These are phyloP conservation scores for Guadua angustifolia DNA, from an alignment of 176 grass and related monocot species.

Conservation along the genomic window DNA sequence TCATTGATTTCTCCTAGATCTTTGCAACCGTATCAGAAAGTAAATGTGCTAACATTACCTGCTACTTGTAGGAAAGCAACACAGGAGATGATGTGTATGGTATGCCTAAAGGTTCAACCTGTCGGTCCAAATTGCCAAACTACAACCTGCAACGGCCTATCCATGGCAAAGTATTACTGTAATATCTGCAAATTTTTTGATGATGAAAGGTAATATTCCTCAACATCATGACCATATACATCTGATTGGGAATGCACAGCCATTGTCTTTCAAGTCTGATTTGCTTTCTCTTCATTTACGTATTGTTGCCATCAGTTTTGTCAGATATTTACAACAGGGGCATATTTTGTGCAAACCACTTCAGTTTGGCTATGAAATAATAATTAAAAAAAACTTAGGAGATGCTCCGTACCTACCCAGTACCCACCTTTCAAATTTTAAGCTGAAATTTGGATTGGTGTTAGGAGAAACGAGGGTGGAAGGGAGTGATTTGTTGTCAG, in stretches of 20 bases:
- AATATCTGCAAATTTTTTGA: constrained; percentile 99
- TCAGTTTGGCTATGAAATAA: background rate
- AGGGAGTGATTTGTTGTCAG: background rate
- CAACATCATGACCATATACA: background rate
- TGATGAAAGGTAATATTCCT: constrained; percentile 86
- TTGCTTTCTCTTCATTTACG: too few species aligned
- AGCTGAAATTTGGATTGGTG: background rate
- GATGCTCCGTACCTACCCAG: background rate
- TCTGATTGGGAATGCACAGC: too few species aligned
- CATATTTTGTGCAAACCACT: background rate
- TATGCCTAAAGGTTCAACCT: constrained; percentile 85
- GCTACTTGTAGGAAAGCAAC: constrained; percentile 80
- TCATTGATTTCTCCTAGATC: constrained; percentile 22
- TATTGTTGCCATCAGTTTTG: background rate
- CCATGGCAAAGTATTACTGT: constrained; percentile 98
- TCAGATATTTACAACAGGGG: constrained; percentile 9
- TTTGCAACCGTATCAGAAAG: constrained; percentile 23
- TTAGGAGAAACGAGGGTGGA: background rate
- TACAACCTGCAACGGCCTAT: constrained; percentile 62
- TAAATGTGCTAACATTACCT: constrained; percentile 27
- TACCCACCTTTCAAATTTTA: constrained; percentile 15
- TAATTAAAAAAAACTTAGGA: background rate
- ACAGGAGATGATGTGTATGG: constrained; percentile 99
- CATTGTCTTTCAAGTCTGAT: too few species aligned
- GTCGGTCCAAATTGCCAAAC: constrained; percentile 84